Conservation (phyloP, 768 basidiomycete genomes). For the Tephrocybe rancida region DNA sequence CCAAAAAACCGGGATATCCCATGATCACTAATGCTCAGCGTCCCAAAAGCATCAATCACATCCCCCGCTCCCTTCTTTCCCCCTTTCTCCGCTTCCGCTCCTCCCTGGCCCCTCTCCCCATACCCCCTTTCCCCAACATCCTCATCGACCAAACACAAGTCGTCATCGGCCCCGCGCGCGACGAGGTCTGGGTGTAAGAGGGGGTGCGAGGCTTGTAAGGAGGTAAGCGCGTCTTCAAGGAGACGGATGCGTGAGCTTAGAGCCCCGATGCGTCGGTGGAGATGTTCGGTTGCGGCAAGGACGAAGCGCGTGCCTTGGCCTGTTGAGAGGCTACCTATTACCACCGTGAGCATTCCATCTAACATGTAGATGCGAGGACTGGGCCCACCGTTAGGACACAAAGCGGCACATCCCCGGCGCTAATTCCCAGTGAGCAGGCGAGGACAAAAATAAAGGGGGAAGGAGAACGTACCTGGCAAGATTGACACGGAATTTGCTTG, state of each 20-base stretch:
- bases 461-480: slow-evolving; percentile 64
- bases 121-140: not conserved
- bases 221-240: slow-evolving; percentile 57
- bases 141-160: slow-evolving; percentile 14
- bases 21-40: slow-evolving; percentile 59
- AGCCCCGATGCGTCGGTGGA: slow-evolving; percentile 55
- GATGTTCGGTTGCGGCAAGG: slow-evolving; percentile 66
- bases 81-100: slow-evolving; percentile 4
- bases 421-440: slow-evolving; percentile 23
- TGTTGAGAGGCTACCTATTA: slow-evolving; percentile 70
- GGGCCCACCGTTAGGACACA: slow-evolving; percentile 70
- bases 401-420: slow-evolving; percentile 67
- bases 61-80: slow-evolving; percentile 31
- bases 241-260: slow-evolving; percentile 54
- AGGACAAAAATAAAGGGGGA: slow-evolving; percentile 7
- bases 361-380: slow-evolving; percentile 1
- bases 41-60: slow-evolving; percentile 59
- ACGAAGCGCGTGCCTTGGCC: slow-evolving; percentile 77
- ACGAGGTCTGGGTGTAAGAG: slow-evolving; percentile 57
- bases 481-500: slow-evolving; percentile 80
- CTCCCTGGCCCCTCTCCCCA: slow-evolving; percentile 9
- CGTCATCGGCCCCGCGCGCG: slow-evolving; percentile 33
- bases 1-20: slow-evolving; percentile 68
- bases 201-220: slow-evolving; percentile 59
- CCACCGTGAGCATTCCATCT: not conserved